phyloP scores from a whole-genome alignment of 2,329 filamentous ascomycete species.

The Orbilia oligospora region DNA sequence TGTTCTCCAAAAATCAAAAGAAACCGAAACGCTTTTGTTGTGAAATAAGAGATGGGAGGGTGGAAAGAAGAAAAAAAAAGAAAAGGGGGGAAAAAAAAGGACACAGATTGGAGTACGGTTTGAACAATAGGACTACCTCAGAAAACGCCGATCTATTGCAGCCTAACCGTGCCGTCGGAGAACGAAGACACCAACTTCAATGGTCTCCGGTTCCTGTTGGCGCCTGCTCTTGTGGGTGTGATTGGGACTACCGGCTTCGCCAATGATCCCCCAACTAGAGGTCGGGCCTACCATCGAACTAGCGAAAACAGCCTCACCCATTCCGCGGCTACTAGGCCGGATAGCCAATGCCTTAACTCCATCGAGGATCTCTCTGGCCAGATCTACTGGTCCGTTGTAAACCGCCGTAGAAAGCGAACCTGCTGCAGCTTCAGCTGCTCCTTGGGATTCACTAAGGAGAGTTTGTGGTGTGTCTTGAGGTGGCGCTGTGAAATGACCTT shows the following conservation, averaged over 20 bases:
- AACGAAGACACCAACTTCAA: slow-evolving; percentile 64
- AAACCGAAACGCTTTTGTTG: slow-evolving; percentile 29
- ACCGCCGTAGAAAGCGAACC: slow-evolving; percentile 35
- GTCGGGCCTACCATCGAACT: slow-evolving; percentile 63
- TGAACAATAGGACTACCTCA: neutral
- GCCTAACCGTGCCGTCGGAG: slow-evolving; percentile 59
- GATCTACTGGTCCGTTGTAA: slow-evolving; percentile 63
- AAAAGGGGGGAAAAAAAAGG: neutral
- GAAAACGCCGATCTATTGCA: neutral
- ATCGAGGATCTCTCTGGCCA: slow-evolving; percentile 64
- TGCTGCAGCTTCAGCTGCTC: slow-evolving; percentile 22
- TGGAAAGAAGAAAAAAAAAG: neutral
- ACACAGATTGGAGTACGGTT: neutral
- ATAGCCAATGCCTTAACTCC: slow-evolving; percentile 63
- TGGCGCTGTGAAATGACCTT: slow-evolving; percentile 62
- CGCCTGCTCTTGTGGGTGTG: slow-evolving; percentile 49
- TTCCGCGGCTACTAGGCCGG: slow-evolving; percentile 63
- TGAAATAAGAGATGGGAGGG: neutral
- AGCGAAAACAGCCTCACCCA: slow-evolving; percentile 64
- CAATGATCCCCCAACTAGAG: slow-evolving; percentile 61
- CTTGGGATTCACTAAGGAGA: slow-evolving; percentile 37
- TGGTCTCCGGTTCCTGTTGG: slow-evolving; percentile 61
- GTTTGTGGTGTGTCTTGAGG: slow-evolving; percentile 43
- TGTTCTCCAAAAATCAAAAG: slow-evolving; percentile 28
- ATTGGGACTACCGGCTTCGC: slow-evolving; percentile 60